Evolutionary conservation across 2,329 filamentous ascomycete species (phyloP).

Genomic region (Xylariaceae sp.): DNA sequence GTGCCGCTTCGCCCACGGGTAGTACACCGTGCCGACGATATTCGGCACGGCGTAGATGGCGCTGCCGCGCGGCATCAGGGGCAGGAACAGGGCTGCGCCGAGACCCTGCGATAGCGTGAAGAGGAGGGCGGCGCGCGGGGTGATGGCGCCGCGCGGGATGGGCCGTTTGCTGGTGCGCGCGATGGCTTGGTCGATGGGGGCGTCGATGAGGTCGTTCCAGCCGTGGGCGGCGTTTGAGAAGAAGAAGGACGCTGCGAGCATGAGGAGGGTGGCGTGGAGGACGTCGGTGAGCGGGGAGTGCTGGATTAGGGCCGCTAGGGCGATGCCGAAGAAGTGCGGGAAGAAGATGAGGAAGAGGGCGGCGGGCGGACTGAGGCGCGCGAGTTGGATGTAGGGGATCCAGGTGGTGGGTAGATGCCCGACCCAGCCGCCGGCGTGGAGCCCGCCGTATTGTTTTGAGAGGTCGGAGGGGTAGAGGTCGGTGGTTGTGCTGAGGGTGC

Average conservation of each 20-base stretch:
- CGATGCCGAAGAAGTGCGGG: slow-evolving; percentile 32
- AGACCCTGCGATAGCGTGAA: slow-evolving; percentile 30
- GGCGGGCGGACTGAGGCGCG: slow-evolving; percentile 31
- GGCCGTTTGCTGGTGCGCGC: slow-evolving; percentile 31
- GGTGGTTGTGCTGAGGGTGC: not conserved
- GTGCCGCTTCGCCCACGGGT: slow-evolving; percentile 35
- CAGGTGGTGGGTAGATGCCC: slow-evolving; percentile 30
- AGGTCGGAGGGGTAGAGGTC: slow-evolving; percentile 21
- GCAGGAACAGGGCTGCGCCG: slow-evolving; percentile 23
- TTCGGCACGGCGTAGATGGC: slow-evolving; percentile 27
- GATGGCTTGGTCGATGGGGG: slow-evolving; percentile 31
- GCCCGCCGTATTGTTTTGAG: slow-evolving; percentile 32
- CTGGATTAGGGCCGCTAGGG: slow-evolving; percentile 26
- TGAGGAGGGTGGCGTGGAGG: slow-evolving; percentile 15
- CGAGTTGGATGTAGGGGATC: slow-evolving; percentile 33
- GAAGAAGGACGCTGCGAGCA: slow-evolving; percentile 30
- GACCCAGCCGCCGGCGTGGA: slow-evolving; percentile 31
- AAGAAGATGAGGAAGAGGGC: slow-evolving; percentile 33
- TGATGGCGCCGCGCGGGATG: slow-evolving; percentile 34
- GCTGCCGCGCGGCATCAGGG: slow-evolving; percentile 23
- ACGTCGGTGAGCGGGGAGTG: slow-evolving; percentile 19
- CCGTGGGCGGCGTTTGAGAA: slow-evolving; percentile 32
- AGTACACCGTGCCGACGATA: slow-evolving; percentile 29
- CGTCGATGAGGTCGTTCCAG: slow-evolving; percentile 36
- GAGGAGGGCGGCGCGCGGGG: slow-evolving; percentile 26